Base-by-base conservation (phyloP, 140 eudicot genomes). In the Artemisia princeps region DNA sequence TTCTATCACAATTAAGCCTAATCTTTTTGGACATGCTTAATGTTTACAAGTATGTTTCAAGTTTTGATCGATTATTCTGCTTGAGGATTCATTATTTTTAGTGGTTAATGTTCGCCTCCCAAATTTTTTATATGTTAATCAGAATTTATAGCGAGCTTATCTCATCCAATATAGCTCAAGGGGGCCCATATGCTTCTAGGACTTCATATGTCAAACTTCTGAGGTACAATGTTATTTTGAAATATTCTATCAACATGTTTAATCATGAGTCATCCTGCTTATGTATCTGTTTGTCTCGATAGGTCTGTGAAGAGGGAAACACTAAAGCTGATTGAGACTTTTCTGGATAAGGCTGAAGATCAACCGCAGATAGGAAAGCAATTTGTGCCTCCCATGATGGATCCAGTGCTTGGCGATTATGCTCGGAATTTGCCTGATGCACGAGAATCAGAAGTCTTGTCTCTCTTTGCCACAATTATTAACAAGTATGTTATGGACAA, bases 341-440 rank as follows among this genome's bases (percentile, higher is more conserved):
- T 94, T 74, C 67, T 94, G 53, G 99, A 94, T 73, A 94, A 94
- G 77, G 96, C 99, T 70, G 99, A 94, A 81, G 88, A 86, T 76
- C 95, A 94, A 76, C 94, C 96, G 9, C 95, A 84, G 52, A 94
- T 84, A 19, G 99, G 99, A 51, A 94, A 83, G 65, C 96, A 94
- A 69, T 88, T 94, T 79, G 99, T 94, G 66, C 96, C 96, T 22
- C 99, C 96, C n/a, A 94, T 94, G 99, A 88, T 94, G 99, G 99
- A 94, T 73, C 96, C 96, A 15, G 95, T 94, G 56, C 96, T 94
- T 65, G 96, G 88, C 64, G 99, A 94, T 60, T 94, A 94, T 80
- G 95, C 99, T 26, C 70, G 99, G 65, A 94, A 94, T 65, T 66
- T 94, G 64, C 99, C 99, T 16, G 99, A 88, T 82, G 99, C 96